Percentiles rank a stretch among this genome's conserved stretches.
phyloP scores from a whole-genome alignment of 2,329 filamentous ascomycete genomes.

The Arachnomyces sp. region DNA sequence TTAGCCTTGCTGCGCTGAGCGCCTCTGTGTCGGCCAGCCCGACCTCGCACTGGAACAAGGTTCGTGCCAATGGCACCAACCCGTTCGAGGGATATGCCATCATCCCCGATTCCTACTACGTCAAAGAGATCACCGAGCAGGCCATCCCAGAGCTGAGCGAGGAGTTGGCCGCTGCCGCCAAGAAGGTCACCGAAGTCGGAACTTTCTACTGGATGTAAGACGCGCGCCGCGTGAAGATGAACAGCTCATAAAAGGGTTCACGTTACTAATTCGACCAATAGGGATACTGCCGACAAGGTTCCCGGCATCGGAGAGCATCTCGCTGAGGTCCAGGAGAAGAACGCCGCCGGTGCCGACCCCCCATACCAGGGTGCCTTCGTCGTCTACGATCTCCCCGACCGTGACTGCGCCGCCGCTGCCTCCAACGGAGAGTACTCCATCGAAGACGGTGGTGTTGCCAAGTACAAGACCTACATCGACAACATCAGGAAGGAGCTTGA shows the following conservation, averaged over 20 bases:
- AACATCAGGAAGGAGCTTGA: conserved; percentile 46
- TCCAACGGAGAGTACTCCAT: conserved; percentile 56
- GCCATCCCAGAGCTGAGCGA: conserved; percentile 56
- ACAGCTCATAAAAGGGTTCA: background rate
- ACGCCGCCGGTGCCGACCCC: conserved; percentile 40
- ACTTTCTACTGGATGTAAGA: conserved; percentile 47
- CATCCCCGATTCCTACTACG: conserved; percentile 47
- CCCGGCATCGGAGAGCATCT: conserved; percentile 41
- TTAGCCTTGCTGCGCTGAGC: too few relatives aligned
- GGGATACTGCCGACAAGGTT: conserved; percentile 43
- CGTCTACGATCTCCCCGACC: conserved; percentile 56
- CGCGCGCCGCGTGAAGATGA: too few relatives aligned
- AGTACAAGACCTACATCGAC: conserved; percentile 49
- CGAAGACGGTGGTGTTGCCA: conserved; percentile 42
- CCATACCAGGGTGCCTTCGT: conserved; percentile 46
- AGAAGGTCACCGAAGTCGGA: conserved; percentile 41
- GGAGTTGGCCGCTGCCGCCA: conserved; percentile 41
- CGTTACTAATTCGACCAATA: conserved; percentile 9
- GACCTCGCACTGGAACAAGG: too few relatives aligned
- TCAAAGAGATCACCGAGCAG: conserved; percentile 43
- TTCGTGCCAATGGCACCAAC: conserved; percentile 35
- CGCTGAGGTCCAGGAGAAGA: conserved; percentile 39
- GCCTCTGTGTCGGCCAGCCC: too few relatives aligned
- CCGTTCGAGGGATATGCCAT: conserved; percentile 43
- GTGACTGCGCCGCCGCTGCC: conserved; percentile 55